Evolutionary conservation across 164 flowering plant genomes (phyloP).

Genomic region (Pachysandra terminalis): DNA sequence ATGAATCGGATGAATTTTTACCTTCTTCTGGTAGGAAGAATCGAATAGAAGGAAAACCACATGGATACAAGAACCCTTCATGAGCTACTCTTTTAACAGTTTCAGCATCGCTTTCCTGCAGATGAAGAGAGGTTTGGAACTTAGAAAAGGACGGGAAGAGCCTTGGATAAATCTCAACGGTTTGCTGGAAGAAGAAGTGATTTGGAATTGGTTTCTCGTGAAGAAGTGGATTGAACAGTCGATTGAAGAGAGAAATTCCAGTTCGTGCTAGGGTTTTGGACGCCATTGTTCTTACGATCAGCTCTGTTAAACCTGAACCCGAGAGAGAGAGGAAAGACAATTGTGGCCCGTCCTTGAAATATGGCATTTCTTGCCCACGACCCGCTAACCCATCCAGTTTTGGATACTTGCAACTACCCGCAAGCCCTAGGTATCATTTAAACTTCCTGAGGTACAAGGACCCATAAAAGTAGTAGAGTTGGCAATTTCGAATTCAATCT

Average conservation of each 20-base stretch:
- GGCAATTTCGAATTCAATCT: too few species aligned
- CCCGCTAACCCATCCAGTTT: too few species aligned
- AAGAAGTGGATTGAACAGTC: slow-evolving; percentile 25
- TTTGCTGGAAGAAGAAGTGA: neutral
- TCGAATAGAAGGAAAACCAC: slow-evolving; percentile 54
- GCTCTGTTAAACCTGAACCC: too few species aligned
- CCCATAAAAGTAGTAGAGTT: too few species aligned
- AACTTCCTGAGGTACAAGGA: too few species aligned
- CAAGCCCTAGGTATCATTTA: too few species aligned
- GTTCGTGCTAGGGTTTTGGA: slow-evolving; percentile 50
- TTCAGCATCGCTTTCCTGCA: slow-evolving; percentile 30
- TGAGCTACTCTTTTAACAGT: slow-evolving; percentile 14
- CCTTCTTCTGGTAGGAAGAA: slow-evolving; percentile 80
- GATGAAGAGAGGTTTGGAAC: slow-evolving; percentile 23
- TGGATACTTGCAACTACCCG: too few species aligned
- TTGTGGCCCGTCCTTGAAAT: too few species aligned
- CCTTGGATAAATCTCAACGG: slow-evolving; percentile 21
- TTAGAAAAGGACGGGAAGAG: slow-evolving; percentile 40
- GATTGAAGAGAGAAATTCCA: slow-evolving; percentile 42
- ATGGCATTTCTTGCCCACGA: too few species aligned
- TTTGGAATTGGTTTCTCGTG: slow-evolving; percentile 8
- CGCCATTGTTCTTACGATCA: slow-evolving; percentile 34
- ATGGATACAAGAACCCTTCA: slow-evolving; percentile 41
- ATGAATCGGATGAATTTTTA: slow-evolving; percentile 16
- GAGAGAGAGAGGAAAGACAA: too few species aligned